Evolutionary conservation across 2,329 filamentous ascomycete genomes (phyloP), one percentile per base, ranked within the genome.

Genomic region (Colletotrichum higginsianum): DNA sequence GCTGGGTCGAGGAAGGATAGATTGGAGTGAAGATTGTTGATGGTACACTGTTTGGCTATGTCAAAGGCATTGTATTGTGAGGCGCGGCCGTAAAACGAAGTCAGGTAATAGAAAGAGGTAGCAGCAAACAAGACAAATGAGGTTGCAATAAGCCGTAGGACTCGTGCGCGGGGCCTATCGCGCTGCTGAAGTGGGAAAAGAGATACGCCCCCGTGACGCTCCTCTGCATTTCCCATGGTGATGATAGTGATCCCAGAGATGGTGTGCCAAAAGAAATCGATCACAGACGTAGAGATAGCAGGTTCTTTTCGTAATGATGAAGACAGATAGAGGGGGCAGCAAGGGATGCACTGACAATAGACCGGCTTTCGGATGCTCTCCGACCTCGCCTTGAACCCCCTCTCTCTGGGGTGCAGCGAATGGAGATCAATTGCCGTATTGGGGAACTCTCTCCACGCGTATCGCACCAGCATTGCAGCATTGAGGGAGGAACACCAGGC

Each of bases 1-100:
- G 86, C 87, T 2, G 77, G 74, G 15, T 87, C 80, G 2, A 91
- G 80, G 72, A 90, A 91, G 2, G 83, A 83, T 6, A 88, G 80
- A 60, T 86, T 83, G 6, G 82, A 81, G 21, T 84, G 83, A 15
- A 89, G 79, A 56, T 86, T 89, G 46, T 83, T 75, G 67, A 89
- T 87, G 16, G 89, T 85, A 76, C 89, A 92, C 79, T 78, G 73
- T 53, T 77, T 76, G 5, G 75, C 77, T 6, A 71, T 67, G n/a
- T 62, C 30, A 23, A 56, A 62, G 6, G 23, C 21, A 5, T 38
- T 62, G 4, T 35, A 6, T 18, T 4, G 4, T 2, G n/a, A n/a
- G 7, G 15, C 4, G 15, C 44, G 67, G 9, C 18, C 18, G 40
- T 49, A 12, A 9, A 26, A 46, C 5, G 21, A 67, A 15, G 46